Conservation (phyloP, 495 filamentous ascomycete genomes). For the Cryomyces antarcticus region DNA sequence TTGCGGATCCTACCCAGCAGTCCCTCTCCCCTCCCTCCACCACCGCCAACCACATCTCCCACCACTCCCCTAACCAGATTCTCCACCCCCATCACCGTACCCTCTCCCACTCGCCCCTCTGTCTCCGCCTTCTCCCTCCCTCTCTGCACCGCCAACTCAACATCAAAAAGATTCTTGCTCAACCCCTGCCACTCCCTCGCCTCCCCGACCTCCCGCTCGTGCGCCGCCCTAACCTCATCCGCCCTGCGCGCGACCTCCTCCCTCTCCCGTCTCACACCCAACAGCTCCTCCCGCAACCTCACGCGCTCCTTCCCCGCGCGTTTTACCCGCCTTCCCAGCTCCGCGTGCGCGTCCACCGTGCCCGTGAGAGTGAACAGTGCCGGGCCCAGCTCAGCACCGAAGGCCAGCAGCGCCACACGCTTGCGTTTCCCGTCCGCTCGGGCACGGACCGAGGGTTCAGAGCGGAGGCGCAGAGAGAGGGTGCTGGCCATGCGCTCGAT, state of each 20-base stretch:
- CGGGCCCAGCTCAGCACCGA: neutral
- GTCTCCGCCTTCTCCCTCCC: neutral
- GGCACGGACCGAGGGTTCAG: neutral
- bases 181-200: conserved; percentile 6
- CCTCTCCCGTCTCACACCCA: conserved; percentile 75
- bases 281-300: conserved; percentile 56
- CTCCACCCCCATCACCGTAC: neutral
- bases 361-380: neutral
- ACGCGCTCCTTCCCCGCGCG: conserved; percentile 84
- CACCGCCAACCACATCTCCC: neutral
- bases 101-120: neutral
- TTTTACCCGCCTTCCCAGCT: conserved; percentile 57
- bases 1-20: neutral
- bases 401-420: neutral
- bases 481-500: neutral
- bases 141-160: neutral
- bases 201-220: conserved; percentile 2
- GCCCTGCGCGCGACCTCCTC: conserved; percentile 29
- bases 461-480: neutral
- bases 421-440: neutral
- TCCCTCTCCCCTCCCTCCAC: neutral
- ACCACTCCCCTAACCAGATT: neutral
- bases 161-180: conserved; percentile 2
- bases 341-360: neutral
- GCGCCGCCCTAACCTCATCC: conserved; percentile 9